Percentiles rank a stretch among this genome's conserved stretches.
Evolutionary conservation across 1,284 basidiomycete species (phyloP).

Genomic region (Ceratobasidium theobromae): DNA sequence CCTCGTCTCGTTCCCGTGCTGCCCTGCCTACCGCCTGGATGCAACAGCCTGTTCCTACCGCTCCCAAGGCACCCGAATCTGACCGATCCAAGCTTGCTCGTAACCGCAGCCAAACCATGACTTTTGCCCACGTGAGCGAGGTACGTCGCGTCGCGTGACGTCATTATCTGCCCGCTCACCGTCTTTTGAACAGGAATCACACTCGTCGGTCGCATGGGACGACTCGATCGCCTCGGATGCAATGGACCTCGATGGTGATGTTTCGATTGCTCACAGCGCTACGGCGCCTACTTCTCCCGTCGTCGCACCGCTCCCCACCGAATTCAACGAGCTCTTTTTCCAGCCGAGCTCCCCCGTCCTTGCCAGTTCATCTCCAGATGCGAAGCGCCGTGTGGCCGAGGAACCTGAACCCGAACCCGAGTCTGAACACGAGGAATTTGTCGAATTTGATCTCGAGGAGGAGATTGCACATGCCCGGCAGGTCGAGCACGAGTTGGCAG

Average conservation of each 20-base stretch:
- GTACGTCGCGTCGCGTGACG: conserved; percentile 23
- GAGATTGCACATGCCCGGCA: conserved; percentile 30
- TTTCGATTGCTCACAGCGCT: conserved; percentile 39
- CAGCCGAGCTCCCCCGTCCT: conserved; percentile 54
- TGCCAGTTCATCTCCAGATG: conserved; percentile 44
- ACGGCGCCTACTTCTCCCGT: conserved; percentile 41
- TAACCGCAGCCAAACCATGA: conserved; percentile 25
- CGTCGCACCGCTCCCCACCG: conserved; percentile 35
- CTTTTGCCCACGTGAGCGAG: conserved; percentile 26
- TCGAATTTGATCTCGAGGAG: conserved; percentile 20
- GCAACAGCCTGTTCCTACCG: conserved; percentile 12
- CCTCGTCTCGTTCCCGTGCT: conserved; percentile 58
- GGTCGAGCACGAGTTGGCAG: conserved; percentile 16
- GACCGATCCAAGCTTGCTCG: neutral
- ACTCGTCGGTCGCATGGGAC: conserved; percentile 30
- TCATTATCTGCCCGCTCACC: neutral
- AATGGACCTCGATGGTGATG: conserved; percentile 72
- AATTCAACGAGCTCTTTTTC: conserved; percentile 53
- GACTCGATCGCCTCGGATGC: conserved; percentile 49
- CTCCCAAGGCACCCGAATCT: neutral
- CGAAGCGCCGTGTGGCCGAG: conserved; percentile 49
- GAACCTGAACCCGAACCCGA: conserved; percentile 66
- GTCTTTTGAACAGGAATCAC: neutral
- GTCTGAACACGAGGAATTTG: conserved; percentile 43
- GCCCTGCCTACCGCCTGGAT: conserved; percentile 68